Evolutionary conservation across 176 grass and related monocot genomes (phyloP), one percentile per base, ranked within the genome.

Genomic region (Calamus simplicifolius): DNA sequence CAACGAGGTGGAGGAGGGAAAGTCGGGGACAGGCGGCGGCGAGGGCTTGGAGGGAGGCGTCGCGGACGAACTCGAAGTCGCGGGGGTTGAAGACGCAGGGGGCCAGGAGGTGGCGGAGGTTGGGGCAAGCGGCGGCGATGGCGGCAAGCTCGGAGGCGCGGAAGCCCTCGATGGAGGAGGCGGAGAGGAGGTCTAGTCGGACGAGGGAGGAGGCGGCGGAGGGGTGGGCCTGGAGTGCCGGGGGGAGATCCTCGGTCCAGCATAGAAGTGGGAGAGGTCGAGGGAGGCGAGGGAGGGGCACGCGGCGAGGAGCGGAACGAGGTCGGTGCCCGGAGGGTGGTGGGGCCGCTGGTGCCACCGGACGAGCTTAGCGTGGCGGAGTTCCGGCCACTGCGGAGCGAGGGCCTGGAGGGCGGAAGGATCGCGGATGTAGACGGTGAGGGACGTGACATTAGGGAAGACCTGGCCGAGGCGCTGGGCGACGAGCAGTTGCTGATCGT

Each of bases 181-280:
- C 84, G 43, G 87, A 85, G 75, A 82, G 79, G 35, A 97, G 84
- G 79, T 97, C 76, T 62, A 97, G 78, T 49, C 72, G 73, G 54
- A 79, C 63, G 63, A 97, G 85, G 12, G 62, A 60, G 0, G 56
- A 63, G 3, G 87, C 80, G 8, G 82, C 81, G 16, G 48, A 1
- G 0, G 81, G 81, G 57, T 88, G 48, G 16, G 73, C 74, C 1
- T 57, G 54, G 43, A 97, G 75, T 2, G 93, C 87, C 18, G 64
- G 79, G 19, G 62, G 21, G 13, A 97, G 58, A 74, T 97, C 93
- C 58, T 97, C 93, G 38, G 81, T 88, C 93, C 93, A 97, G 87
- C 93, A 97, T 97, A 97, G 80, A 97, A 97, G 29, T 92, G 84
- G 0, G 81, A 88, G 48, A 97, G 79, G 76, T 97, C 93, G 63